Evolutionary conservation across 2,329 filamentous ascomycete species (phyloP), one percentile per base, ranked within the genome.

Genomic region (Pseudomassariella vexata): DNA sequence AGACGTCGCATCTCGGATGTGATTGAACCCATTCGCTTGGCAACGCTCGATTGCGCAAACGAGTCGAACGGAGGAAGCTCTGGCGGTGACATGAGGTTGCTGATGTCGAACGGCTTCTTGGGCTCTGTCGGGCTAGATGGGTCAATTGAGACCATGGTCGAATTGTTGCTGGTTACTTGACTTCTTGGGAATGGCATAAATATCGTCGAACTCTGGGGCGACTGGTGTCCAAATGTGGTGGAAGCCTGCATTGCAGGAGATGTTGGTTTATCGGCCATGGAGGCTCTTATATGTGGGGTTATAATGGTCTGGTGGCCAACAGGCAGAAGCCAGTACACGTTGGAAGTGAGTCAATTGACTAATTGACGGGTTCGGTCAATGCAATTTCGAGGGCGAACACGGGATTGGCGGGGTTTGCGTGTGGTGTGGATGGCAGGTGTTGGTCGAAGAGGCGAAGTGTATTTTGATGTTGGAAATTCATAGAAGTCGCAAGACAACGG

Each of bases 21-120:
- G 28, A 44, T 31, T 31, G 50, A 34, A 33, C 42, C 41, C 33
- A 37, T 50, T 32, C 49, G 37, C 41, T 39, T 48, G 16, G 43
- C 36, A 28, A 34, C 40, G n/a, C 36, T 39, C 32, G 41, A 37
- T 23, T 60, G 56, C 28, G 46, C 55, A 50, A 78, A 79, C 45
- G 55, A 73, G 41, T 79, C 74, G 23, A 62, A 55, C 29, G 63
- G 65, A 20, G 63, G 51, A n/a, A 62, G 60, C 22, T 79, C 75
- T 15, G 76, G 76, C 19, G 76, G 76, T 15, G 76, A 80, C 68
- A 80, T 77, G 36, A 80, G 59, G 39, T 62, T 77, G 58, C 53
- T 67, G 42, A 73, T 70, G 39, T 68, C 62, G 32, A 67, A 46
- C 3, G 52, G 45, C 42, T 68, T 70, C 49, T 62, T 68, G 5